phyloP scores from a whole-genome alignment of 257 asterid species.

The Voacanga thouarsii region DNA sequence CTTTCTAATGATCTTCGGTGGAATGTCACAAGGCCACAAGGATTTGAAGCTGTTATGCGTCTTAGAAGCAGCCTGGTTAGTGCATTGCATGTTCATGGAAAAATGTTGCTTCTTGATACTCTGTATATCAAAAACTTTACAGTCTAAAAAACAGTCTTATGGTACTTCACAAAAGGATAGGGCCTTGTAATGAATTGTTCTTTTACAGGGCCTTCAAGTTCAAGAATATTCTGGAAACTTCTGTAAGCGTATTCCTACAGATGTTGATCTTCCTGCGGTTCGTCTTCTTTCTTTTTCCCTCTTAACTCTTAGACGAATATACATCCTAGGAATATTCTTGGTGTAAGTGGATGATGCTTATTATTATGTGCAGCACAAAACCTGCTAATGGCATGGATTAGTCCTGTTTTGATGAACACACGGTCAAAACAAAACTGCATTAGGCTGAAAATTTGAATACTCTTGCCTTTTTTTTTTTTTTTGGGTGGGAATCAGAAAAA shows the following conservation, averaged over 20 bases:
- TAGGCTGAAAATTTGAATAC: no score
- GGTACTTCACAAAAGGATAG: conserved; percentile 16
- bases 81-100: conserved; percentile 19
- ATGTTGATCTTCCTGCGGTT: conserved; percentile 95
- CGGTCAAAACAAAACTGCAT: background rate
- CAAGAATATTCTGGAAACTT: conserved; percentile 93
- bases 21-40: conserved; percentile 98
- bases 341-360: background rate
- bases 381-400: background rate
- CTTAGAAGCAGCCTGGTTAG: conserved; percentile 98
- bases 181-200: conserved; percentile 1
- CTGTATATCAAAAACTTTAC: background rate
- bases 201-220: conserved; percentile 89
- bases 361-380: background rate
- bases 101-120: conserved; percentile 8
- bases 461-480: background rate
- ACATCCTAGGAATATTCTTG: background rate
- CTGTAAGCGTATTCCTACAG: conserved; percentile 96
- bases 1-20: conserved; percentile 97
- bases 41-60: conserved; percentile 99
- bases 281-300: conserved; percentile 40
- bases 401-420: background rate
- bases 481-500: background rate
- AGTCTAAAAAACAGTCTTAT: background rate
- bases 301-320: conserved; percentile 8